Base-by-base conservation (phyloP, 2,329 filamentous ascomycete species). In the Aspergillus arachidicola region DNA sequence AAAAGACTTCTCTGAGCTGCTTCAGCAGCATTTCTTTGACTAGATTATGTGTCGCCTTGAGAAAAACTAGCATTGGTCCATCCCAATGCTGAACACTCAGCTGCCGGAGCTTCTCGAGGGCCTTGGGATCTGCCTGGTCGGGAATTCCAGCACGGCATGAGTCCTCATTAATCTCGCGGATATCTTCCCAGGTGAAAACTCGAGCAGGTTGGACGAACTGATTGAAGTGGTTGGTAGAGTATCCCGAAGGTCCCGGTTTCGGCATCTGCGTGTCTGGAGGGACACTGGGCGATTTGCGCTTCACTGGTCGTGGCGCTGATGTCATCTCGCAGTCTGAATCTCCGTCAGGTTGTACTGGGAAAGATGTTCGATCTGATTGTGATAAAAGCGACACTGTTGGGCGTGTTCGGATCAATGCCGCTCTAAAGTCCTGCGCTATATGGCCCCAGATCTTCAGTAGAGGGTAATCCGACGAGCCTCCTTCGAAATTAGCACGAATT, bases 11-110 rank as follows among this genome's bases (percentile, higher is more conserved):
- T 2, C 83, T 75, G 0, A 91, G 73, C 6, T 86, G 79, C 1
- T 72, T 67, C 60, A 86, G 82, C 2, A 82, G 58, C 48, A 75
- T 75, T 0, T 64, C 58, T 28, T 71, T 61, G 1, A 80, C 75
- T 10, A 76, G 66, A 4, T 60, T 57, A 57, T 77, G 71, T 0
- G 75, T 75, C 0, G 68, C 66, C 1, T 55, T 48, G 1, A 82
- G 64, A 32, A 82, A 81, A 0, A 64, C 78, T 0, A 81, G 72
- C 54, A 89, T 80, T 0, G 87, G 87, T 0, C 70, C 69, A 1
- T 81, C 71, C 90, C 90, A 92, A 1, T 86, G 83, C 9, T 74
- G 71, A 1, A 91, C 84, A 0, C 85, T 84, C n/a, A 85, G 77
- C 19, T 82, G 78, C 53, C 85, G 87, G 19, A 91, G 79, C 0